Conservation (phyloP, 352 stramenopile genomes). For the Phytophthora tubulina region DNA sequence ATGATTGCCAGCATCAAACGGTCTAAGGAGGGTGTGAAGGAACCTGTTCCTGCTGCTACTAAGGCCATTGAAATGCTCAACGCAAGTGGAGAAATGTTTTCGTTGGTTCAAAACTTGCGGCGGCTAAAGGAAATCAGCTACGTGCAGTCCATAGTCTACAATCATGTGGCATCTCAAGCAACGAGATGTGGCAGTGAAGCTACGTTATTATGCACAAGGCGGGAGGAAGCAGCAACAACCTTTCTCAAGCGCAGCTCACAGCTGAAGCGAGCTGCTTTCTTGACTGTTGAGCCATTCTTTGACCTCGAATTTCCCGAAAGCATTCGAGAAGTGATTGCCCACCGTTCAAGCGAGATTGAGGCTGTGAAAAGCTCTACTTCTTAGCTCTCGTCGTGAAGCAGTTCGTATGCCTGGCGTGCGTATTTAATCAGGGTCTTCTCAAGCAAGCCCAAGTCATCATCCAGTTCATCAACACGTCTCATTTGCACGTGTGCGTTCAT, state of each 20-base stretch:
- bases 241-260: constrained; percentile 46
- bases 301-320: constrained; percentile 42
- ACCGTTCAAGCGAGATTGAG: constrained; percentile 36
- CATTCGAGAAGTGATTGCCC: constrained; percentile 38
- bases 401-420: constrained; percentile 43
- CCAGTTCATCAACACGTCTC: constrained; percentile 33
- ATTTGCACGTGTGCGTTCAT: constrained; percentile 40
- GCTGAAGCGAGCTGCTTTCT: constrained; percentile 40
- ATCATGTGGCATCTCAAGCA: constrained; percentile 45
- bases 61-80: constrained; percentile 43
- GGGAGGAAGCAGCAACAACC: constrained; percentile 36
- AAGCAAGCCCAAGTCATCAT: constrained; percentile 20
- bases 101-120: constrained; percentile 44
- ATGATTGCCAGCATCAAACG: constrained; percentile 48
- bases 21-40: constrained; percentile 27
- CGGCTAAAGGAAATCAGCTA: constrained; percentile 56
- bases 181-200: constrained; percentile 19
- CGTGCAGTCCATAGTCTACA: constrained; percentile 50
- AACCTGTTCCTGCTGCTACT: constrained; percentile 1
- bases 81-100: constrained; percentile 46
- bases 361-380: not conserved
- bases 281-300: constrained; percentile 45
- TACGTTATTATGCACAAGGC: constrained; percentile 15
- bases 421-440: constrained; percentile 47
- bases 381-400: constrained; percentile 33